phyloP scores from a whole-genome alignment of 1,284 basidiomycete species.

The Ceratobasidium sp. region DNA sequence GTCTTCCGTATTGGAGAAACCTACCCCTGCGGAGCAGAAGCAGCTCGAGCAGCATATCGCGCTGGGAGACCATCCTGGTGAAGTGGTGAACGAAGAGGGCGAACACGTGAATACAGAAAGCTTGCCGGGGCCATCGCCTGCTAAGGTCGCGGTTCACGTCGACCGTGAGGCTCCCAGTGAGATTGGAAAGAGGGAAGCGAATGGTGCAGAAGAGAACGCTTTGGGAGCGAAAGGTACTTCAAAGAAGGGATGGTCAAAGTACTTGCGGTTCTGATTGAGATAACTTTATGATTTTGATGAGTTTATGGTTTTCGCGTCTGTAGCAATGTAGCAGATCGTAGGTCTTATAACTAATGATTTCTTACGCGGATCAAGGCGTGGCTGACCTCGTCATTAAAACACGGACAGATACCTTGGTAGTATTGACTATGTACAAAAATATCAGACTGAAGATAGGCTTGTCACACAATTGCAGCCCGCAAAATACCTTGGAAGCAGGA shows the following conservation, averaged over 20 bases:
- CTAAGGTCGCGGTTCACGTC: constrained; percentile 8
- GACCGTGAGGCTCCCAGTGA: constrained; percentile 23
- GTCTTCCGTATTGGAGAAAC: not conserved
- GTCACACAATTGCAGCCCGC: not conserved
- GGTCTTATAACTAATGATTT: not conserved
- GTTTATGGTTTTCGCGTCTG: not conserved
- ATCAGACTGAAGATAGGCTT: no score
- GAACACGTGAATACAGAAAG: not conserved
- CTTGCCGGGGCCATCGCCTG: not conserved
- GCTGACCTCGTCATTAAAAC: not conserved
- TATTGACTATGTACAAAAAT: no score
- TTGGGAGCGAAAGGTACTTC: not conserved
- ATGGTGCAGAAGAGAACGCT: constrained; percentile 1
- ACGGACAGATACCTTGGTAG: no score
- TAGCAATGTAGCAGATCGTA: not conserved
- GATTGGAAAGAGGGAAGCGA: constrained; percentile 17
- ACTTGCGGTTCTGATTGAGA: constrained; percentile 2
- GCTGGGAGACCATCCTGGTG: constrained; percentile 14
- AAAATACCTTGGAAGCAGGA: not conserved
- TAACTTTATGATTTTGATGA: not conserved
- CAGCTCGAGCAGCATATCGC: constrained; percentile 17
- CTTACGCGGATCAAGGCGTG: not conserved
- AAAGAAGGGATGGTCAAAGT: constrained; percentile 9
- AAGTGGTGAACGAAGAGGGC: constrained; percentile 20
- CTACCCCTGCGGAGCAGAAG: constrained; percentile 17